A percentile compares a stretch with the other conserved stretches of the same genome.
Evolutionary conservation across 2,329 filamentous ascomycete genomes (phyloP).

Genomic region (Fusarium sp.): DNA sequence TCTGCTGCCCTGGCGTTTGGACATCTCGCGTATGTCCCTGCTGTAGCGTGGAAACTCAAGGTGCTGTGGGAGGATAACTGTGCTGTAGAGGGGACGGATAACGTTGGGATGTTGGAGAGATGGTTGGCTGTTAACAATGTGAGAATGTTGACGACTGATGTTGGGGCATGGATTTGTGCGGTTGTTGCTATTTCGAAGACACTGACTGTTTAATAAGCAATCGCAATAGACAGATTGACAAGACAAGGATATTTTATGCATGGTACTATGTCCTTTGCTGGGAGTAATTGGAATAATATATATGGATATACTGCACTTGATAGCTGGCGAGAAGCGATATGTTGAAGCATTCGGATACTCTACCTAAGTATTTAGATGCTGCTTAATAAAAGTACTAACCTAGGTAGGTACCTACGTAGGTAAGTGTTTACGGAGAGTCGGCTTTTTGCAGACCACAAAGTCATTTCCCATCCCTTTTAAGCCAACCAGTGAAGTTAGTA

Average conservation of each 20-base stretch:
- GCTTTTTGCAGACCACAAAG: not conserved
- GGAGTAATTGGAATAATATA: not conserved
- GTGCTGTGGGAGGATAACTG: conserved; percentile 47
- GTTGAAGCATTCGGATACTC: not conserved
- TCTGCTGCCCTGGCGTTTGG: conserved; percentile 50
- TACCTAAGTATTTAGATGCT: not conserved
- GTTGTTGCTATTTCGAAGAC: conserved; percentile 51
- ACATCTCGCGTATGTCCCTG: conserved; percentile 54
- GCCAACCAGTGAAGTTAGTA: not conserved
- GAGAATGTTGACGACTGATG: conserved; percentile 53
- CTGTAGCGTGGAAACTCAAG: conserved; percentile 52
- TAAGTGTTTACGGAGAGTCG: not conserved
- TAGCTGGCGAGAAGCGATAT: not conserved
- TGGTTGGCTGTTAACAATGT: conserved; percentile 52
- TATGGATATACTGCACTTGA: not conserved
- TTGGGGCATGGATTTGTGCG: conserved; percentile 53
- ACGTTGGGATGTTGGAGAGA: conserved; percentile 49
- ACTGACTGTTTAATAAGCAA: conserved; percentile 19
- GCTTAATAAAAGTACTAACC: not conserved
- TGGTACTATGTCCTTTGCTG: not conserved
- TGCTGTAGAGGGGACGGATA: conserved; percentile 41
- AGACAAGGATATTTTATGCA: not conserved
- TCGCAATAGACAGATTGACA: not conserved
- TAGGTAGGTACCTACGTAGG: too few relatives aligned
- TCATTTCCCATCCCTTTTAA: not conserved